A percentile compares a stretch with the other conserved stretches of the same genome.
Conservation (phyloP, 176 grass and related monocot species). For the Poa annua region DNA sequence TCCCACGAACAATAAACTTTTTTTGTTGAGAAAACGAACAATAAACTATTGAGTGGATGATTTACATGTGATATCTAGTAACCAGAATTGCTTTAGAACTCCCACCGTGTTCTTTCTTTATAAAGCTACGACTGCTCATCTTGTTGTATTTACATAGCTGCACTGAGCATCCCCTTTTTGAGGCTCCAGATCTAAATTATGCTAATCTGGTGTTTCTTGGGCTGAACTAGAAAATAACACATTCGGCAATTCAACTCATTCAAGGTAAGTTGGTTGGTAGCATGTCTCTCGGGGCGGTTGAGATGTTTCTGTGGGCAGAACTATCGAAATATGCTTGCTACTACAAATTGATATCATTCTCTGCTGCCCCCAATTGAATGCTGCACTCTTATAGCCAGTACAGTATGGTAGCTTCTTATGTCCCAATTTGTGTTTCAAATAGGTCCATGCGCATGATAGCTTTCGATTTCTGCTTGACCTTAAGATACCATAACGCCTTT, state of each 20-base stretch:
- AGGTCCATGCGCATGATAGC: neutral
- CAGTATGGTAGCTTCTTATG: neutral
- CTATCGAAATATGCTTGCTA: neutral
- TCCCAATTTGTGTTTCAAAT: conserved; percentile 11
- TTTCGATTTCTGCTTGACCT: neutral
- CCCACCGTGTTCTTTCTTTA: neutral
- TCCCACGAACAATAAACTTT: neutral
- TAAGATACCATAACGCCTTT: neutral
- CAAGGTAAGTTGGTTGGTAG: neutral
- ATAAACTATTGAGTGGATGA: neutral
- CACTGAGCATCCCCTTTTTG: neutral
- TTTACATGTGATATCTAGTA: conserved; percentile 7
- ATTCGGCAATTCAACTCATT: conserved; percentile 18
- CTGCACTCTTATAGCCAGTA: neutral
- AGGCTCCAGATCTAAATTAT: conserved; percentile 5
- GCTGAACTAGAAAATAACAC: conserved; percentile 8
- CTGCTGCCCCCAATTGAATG: neutral
- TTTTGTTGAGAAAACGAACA: too few relatives aligned
- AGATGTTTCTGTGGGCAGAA: neutral
- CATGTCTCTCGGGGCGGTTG: neutral
- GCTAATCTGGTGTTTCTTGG: conserved; percentile 22
- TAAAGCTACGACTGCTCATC: conserved; percentile 13
- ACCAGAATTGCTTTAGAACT: conserved; percentile 3
- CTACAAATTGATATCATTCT: neutral
- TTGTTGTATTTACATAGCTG: conserved; percentile 24